phyloP scores from a whole-genome alignment of 2,329 filamentous ascomycete genomes.

The Emmonsia crescens region DNA sequence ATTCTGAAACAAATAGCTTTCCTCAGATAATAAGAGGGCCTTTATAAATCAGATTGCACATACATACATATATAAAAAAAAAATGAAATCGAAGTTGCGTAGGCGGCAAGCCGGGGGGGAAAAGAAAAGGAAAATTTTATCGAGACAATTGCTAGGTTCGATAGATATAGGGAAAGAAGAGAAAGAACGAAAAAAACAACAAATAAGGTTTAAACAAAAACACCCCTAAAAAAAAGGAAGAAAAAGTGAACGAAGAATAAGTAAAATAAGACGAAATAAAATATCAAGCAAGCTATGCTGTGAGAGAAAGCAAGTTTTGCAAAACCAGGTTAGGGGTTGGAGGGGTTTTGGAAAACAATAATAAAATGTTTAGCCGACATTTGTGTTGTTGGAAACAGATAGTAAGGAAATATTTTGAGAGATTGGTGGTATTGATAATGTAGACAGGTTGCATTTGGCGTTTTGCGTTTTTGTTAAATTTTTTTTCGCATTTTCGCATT shows the following conservation, averaged over 20 bases:
- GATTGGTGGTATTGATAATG: neutral
- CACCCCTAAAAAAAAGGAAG: neutral
- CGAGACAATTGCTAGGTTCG: neutral
- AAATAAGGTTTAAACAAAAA: neutral
- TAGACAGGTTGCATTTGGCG: neutral
- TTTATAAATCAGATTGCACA: neutral
- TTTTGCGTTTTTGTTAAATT: neutral
- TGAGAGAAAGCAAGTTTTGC: neutral
- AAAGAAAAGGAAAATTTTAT: neutral
- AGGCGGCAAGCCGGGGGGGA: neutral
- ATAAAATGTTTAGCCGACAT: neutral
- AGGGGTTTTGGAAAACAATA: neutral
- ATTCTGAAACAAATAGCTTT: neutral
- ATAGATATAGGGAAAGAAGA: neutral
- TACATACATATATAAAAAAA: neutral
- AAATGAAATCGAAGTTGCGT: neutral
- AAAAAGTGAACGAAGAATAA: no score
- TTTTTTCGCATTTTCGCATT: neutral
- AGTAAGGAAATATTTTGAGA: neutral
- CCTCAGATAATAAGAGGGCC: neutral
- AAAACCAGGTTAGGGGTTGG: neutral
- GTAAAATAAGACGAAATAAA: neutral
- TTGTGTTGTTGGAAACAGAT: neutral
- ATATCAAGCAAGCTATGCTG: neutral
- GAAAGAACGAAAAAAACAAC: neutral